Percentiles rank a stretch among this genome's conserved stretches.
phyloP scores from a whole-genome alignment of 345 rosid genomes.

The Salix brachista region DNA sequence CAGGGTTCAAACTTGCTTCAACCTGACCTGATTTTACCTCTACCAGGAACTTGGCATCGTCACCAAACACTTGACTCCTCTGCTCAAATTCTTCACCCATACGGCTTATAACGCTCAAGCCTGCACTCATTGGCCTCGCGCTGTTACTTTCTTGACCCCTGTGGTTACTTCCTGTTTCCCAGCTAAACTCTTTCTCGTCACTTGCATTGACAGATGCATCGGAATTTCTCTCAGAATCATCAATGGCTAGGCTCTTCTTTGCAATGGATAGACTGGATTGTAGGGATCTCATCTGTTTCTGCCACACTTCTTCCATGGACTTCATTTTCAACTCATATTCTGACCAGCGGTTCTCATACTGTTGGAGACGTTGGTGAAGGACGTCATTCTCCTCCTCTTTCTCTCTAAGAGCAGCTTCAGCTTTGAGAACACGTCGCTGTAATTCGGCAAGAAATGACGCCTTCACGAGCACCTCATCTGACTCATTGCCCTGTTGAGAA shows the following conservation, averaged over 20 bases:
- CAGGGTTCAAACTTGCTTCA: slow-evolving; percentile 90
- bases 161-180: slow-evolving; percentile 61
- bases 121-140: slow-evolving; percentile 71
- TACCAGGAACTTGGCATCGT: slow-evolving; percentile 91
- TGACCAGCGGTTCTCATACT: slow-evolving; percentile 93
- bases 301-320: slow-evolving; percentile 99
- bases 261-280: slow-evolving; percentile 97
- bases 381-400: slow-evolving; percentile 97
- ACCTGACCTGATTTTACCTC: slow-evolving; percentile 97
- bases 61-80: slow-evolving; percentile 93
- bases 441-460: slow-evolving; percentile 83
- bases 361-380: slow-evolving; percentile 88
- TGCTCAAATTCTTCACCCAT: slow-evolving; percentile 94
- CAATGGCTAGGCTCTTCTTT: slow-evolving; percentile 86
- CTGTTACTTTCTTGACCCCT: slow-evolving; percentile 70
- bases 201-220: slow-evolving; percentile 86
- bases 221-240: slow-evolving; percentile 78
- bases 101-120: slow-evolving; percentile 78
- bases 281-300: slow-evolving; percentile 94
- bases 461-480: slow-evolving; percentile 82
- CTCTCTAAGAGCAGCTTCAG: slow-evolving; percentile 81
- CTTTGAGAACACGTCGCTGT: slow-evolving; percentile 85
- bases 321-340: slow-evolving; percentile 95
- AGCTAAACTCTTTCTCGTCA: slow-evolving; percentile 58
- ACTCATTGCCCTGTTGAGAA: slow-evolving; percentile 49